Evolutionary conservation across 441 rosid species (phyloP), one percentile per base, ranked within the genome.

Genomic region (Bocquillonia castaneifolia): DNA sequence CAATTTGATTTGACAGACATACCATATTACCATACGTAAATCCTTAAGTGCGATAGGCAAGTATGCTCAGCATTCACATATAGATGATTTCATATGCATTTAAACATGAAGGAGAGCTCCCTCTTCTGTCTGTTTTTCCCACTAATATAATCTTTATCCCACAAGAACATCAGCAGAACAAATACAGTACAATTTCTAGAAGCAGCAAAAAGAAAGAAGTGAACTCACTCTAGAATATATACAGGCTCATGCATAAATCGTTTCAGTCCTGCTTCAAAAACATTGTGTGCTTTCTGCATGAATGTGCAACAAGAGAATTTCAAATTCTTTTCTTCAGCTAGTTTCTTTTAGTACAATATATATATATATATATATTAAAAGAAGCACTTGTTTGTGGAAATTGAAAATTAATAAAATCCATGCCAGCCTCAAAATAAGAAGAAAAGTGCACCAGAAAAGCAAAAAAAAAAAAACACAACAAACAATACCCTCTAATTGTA

Each of bases 231-330:
- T 51, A 94, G 91, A 77, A 92, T 88, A 83, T 94, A 94, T 59
- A 76, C 84, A 72, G 97, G 96, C 78, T 92, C 99, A 47, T 85
- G 92, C 98, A 94, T 94, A 77, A 86, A 94, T 66, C 82, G 87
- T 77, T 88, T 92, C 78, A 90, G 69, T 67, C 98, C 98, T 59
- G 94, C 98, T 80, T 94, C 98, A 68, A 92, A 94, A 79, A 94
- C 88, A 73, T 83, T 86, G 75, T 88, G 99, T 34, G 99, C 96
- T 62, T 85, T 75, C 98, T 94, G 94, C 81, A 80, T 10, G 70
- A 74, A 64, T 71, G 59, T 52, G 62, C 32, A 70, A 8, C 36
- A 78, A 22, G 65, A 71, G 7, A 20, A 53, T 9, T 17, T 55
- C 18, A 55, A 66, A 9, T 66, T 25, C 32, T 39, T 54, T 14